A percentile compares a stretch with the other conserved stretches of the same genome.
Evolutionary conservation across 805 yeast genomes (phyloP).

Genomic region (Priceomyces fermenticarens): DNA sequence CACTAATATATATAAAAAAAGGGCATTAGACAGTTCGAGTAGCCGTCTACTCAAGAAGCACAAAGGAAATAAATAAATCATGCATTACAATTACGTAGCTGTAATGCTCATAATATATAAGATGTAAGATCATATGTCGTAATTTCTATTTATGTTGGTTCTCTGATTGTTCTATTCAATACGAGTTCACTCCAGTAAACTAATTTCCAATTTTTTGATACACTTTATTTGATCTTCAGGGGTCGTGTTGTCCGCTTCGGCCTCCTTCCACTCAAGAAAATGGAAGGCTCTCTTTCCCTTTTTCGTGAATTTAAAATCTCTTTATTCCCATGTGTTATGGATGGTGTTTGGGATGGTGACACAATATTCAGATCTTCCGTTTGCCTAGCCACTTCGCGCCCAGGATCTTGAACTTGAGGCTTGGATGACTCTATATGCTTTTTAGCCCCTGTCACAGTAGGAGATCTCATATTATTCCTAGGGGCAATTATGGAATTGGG

Average conservation of each 20-base stretch:
- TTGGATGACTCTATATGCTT: background rate
- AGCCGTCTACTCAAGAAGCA: conserved; percentile 24
- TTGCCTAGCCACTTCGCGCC: no score
- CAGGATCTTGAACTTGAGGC: no score
- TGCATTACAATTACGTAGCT: conserved; percentile 2
- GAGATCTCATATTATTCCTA: background rate
- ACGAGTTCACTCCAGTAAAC: no score
- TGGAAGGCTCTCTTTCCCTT: conserved; percentile 14
- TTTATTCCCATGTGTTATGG: background rate
- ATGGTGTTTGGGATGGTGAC: no score
- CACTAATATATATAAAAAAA: conserved; percentile 19
- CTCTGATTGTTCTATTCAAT: no score
- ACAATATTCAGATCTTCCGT: no score
- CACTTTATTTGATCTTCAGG: background rate
- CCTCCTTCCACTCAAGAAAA: conserved; percentile 11
- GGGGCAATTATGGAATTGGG: background rate
- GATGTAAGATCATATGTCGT: no score
- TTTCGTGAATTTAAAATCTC: conserved; percentile 4
- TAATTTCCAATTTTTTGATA: no score
- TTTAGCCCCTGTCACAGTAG: background rate
- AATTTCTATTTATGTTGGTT: no score
- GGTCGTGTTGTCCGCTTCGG: background rate
- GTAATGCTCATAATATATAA: no score
- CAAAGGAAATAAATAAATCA: conserved; percentile 6
- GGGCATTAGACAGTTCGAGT: conserved; percentile 17